Conservation (phyloP, 169 alveolate genomes). For the Plasmodium coatneyi region DNA sequence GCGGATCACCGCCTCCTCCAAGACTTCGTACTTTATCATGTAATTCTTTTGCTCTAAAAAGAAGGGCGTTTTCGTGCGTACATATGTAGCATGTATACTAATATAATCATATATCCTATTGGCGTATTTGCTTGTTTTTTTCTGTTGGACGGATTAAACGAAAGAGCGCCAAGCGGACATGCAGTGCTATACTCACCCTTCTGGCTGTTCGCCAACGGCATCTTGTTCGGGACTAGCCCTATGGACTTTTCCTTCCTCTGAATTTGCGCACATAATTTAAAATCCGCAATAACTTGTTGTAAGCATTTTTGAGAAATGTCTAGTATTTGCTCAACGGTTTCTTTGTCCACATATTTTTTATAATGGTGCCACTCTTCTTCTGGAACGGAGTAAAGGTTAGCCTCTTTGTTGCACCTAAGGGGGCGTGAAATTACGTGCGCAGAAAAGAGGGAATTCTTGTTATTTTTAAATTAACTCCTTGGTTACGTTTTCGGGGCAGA, state of each 20-base stretch:
- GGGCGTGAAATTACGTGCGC: not conserved
- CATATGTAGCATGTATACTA: not conserved
- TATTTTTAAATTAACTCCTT: not conserved
- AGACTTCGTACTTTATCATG: conserved; percentile 47
- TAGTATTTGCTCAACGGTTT: conserved; percentile 32
- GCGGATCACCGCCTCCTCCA: conserved; percentile 66
- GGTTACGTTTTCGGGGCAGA: not conserved
- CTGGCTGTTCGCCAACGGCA: conserved; percentile 17
- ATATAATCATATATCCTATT: not conserved
- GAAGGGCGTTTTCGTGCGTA: not conserved
- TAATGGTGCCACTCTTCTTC: conserved; percentile 50
- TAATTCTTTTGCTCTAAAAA: conserved; percentile 43
- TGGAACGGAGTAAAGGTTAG: conserved; percentile 47
- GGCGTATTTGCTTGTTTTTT: not conserved
- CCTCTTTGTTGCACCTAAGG: conserved; percentile 37
- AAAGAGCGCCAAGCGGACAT: not conserved
- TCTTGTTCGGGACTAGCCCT: conserved; percentile 45
- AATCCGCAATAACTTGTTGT: conserved; percentile 40
- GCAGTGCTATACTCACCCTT: conserved; percentile 29
- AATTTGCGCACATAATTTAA: conserved; percentile 42
- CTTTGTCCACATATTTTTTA: conserved; percentile 42
- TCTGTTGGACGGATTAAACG: not conserved
- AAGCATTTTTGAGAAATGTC: conserved; percentile 47
- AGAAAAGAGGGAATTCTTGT: not conserved
- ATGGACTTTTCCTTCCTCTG: conserved; percentile 64